Evolutionary conservation across 2,329 filamentous ascomycete species (phyloP).

Genomic region (Paecilomyces dactylethromorphus): DNA sequence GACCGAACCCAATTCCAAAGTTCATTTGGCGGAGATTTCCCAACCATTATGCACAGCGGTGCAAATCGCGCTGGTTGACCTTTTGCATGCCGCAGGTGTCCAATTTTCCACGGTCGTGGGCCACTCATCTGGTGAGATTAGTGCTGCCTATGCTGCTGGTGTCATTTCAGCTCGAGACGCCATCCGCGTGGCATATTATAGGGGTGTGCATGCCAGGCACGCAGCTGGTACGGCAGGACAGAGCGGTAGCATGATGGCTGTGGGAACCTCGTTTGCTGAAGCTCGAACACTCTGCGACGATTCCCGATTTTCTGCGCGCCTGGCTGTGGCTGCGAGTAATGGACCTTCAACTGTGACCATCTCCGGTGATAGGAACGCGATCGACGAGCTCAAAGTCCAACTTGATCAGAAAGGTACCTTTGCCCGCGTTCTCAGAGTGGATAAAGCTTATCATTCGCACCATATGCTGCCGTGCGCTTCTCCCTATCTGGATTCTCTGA

Average conservation of each 20-base stretch:
- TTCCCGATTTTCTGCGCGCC: conserved; percentile 17
- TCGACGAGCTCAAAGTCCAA: conserved; percentile 21
- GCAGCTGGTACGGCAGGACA: conserved; percentile 1
- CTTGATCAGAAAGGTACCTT: conserved; percentile 33
- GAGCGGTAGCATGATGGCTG: conserved; percentile 45
- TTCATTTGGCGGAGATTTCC: conserved; percentile 12
- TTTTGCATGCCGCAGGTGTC: conserved; percentile 22
- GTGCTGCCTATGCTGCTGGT: conserved; percentile 45
- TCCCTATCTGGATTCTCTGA: conserved; percentile 10
- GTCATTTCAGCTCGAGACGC: conserved; percentile 36
- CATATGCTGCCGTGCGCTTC: conserved; percentile 27
- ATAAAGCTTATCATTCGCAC: conserved; percentile 40
- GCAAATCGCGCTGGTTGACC: conserved; percentile 13
- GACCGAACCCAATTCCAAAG: conserved; percentile 3
- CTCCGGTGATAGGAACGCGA: conserved; percentile 35
- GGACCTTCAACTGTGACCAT: conserved; percentile 37
- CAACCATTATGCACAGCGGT: conserved; percentile 18
- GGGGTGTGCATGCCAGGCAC: conserved; percentile 28
- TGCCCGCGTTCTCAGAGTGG: conserved; percentile 32
- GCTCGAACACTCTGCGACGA: conserved; percentile 21
- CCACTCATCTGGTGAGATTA: conserved; percentile 46
- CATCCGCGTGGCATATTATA: conserved; percentile 42
- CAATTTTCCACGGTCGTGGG: conserved; percentile 33
- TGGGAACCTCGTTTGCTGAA: conserved; percentile 32
- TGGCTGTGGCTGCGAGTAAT: conserved; percentile 33